Percentiles rank a stretch among this genome's conserved stretches.
Evolutionary conservation across 176 grass and related monocot genomes (phyloP).

Genomic region (Aegilops umbellulata): DNA sequence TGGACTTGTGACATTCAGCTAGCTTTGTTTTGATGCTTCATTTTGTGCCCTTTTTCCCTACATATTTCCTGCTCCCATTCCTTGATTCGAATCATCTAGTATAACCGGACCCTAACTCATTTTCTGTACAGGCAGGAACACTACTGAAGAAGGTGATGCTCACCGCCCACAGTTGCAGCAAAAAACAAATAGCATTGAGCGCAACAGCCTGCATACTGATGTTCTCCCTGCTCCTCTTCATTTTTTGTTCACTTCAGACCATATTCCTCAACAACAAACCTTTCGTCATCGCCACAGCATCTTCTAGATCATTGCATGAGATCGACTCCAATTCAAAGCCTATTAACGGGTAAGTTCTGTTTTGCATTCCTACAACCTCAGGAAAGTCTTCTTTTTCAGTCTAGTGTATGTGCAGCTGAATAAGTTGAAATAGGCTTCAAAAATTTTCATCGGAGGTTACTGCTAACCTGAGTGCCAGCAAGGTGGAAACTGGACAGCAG

Average conservation of each 20-base stretch:
- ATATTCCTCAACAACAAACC: not conserved
- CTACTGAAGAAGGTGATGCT: slow-evolving; percentile 14
- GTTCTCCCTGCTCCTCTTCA: not conserved
- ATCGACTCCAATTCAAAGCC: not conserved
- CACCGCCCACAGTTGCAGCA: slow-evolving; percentile 7
- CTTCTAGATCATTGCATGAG: slow-evolving; percentile 24
- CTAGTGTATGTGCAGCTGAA: not conserved
- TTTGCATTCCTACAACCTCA: not conserved
- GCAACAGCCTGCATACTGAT: slow-evolving; percentile 13
- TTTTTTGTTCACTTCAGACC: not conserved
- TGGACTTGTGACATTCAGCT: not conserved
- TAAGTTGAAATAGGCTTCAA: slow-evolving; percentile 1
- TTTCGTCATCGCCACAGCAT: not conserved
- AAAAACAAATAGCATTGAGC: not conserved
- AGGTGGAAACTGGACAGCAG: not conserved
- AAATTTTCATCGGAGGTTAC: not conserved
- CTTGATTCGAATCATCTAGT: not conserved
- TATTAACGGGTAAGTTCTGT: slow-evolving; percentile 13
- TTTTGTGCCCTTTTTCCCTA: not conserved
- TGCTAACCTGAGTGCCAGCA: not conserved
- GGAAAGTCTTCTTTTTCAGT: not conserved
- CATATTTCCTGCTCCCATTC: not conserved
- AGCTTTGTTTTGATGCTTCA: not conserved
- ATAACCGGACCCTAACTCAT: not conserved
- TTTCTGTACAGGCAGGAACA: not conserved